A percentile compares a stretch with the other conserved stretches of the same genome.
Evolutionary conservation across 345 rosid species (phyloP).

Genomic region (Clausena lansium): DNA sequence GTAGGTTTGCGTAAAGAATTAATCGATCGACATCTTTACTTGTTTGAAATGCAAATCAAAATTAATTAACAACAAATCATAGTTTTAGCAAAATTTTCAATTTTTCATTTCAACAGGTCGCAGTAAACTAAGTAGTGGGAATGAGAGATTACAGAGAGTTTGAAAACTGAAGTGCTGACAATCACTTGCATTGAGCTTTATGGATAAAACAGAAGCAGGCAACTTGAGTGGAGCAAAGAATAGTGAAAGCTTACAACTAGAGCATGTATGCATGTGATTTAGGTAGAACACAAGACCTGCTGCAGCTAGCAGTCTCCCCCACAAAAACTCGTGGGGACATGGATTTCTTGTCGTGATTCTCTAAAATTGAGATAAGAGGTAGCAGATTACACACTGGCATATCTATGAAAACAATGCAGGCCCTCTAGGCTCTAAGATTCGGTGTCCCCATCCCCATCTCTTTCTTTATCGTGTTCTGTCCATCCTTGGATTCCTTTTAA

Average conservation of each 20-base stretch:
- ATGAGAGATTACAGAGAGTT: not conserved
- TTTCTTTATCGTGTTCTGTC: slow-evolving; percentile 16
- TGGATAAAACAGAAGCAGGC: not conserved
- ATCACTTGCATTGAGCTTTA: not conserved
- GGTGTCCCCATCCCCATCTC: slow-evolving; percentile 13
- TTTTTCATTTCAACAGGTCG: too few species aligned
- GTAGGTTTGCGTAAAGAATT: slow-evolving; percentile 11
- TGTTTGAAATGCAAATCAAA: not conserved
- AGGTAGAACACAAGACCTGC: slow-evolving; percentile 17
- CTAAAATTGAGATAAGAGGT: not conserved
- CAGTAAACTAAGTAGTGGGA: not conserved
- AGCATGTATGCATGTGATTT: slow-evolving; percentile 6
- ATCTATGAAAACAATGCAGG: slow-evolving; percentile 1
- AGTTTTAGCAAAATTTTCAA: too few species aligned
- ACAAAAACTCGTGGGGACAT: slow-evolving; percentile 28
- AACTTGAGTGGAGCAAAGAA: not conserved
- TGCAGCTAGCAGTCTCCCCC: slow-evolving; percentile 7
- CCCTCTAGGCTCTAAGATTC: slow-evolving; percentile 15
- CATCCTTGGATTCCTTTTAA: slow-evolving; percentile 22
- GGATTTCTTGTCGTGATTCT: slow-evolving; percentile 15
- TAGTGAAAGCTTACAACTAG: not conserved
- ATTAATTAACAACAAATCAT: not conserved
- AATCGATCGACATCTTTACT: not conserved
- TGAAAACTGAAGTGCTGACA: not conserved
- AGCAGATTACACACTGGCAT: slow-evolving; percentile 5